Percentiles rank a stretch among this genome's conserved stretches.
phyloP scores from a whole-genome alignment of 2,329 filamentous ascomycete genomes.

The Myriosclerotinia curreyana region DNA sequence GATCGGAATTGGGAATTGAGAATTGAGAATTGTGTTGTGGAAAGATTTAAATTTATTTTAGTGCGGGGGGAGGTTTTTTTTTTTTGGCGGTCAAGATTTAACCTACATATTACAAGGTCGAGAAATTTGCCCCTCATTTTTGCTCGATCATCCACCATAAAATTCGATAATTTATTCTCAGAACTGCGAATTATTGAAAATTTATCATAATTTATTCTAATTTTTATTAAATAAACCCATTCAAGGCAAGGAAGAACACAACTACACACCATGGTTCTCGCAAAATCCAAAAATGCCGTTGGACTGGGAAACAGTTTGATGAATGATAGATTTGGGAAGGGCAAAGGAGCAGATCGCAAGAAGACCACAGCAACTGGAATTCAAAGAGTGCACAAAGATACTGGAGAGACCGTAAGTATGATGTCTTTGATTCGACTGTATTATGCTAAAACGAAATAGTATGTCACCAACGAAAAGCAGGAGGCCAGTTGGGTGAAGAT shows the following conservation, averaged over 20 bases:
- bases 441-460: constrained; percentile 48
- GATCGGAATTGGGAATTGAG: constrained; percentile 15
- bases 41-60: constrained; percentile 23
- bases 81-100: constrained; percentile 27
- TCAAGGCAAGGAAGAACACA: background rate
- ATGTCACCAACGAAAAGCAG: constrained; percentile 85
- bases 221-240: background rate
- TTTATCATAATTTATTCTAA: background rate
- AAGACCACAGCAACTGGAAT: constrained; percentile 57
- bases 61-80: constrained; percentile 18
- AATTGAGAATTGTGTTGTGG: constrained; percentile 18
- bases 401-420: constrained; percentile 65
- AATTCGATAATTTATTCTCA: constrained; percentile 13
- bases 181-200: background rate
- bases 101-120: constrained; percentile 6
- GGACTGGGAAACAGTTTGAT: constrained; percentile 96
- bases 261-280: constrained; percentile 59
- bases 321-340: constrained; percentile 97
- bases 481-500: constrained; percentile 99
- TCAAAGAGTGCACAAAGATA: constrained; percentile 68
- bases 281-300: constrained; percentile 93
- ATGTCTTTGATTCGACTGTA: background rate
- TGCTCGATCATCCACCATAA: constrained; percentile 26
- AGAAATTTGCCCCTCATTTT: constrained; percentile 25
- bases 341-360: constrained; percentile 80